Evolutionary conservation across 345 rosid species (phyloP).

Genomic region (Physaria fendleri): DNA sequence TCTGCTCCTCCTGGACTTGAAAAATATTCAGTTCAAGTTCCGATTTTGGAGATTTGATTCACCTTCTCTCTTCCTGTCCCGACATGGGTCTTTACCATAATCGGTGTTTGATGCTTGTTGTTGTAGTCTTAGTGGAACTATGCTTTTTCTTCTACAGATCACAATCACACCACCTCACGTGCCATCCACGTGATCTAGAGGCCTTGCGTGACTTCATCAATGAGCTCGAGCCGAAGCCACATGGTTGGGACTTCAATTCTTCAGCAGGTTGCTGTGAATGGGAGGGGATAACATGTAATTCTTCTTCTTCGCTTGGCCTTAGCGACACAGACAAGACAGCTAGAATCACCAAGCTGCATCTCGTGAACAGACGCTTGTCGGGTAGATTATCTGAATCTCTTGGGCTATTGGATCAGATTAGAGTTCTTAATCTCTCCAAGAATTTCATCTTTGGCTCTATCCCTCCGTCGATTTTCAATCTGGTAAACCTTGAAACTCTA

Average conservation of each 20-base stretch:
- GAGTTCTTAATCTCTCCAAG: slow-evolving; percentile 43
- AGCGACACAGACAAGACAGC: slow-evolving; percentile 3
- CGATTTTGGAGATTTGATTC: no score
- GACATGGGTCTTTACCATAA: slow-evolving; percentile 34
- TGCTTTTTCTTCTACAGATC: slow-evolving; percentile 17
- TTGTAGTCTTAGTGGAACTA: slow-evolving; percentile 21
- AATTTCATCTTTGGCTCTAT: slow-evolving; percentile 37
- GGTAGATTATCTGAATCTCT: slow-evolving; percentile 47
- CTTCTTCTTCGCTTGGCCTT: slow-evolving; percentile 37
- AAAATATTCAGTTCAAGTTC: no score
- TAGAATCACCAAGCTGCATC: slow-evolving; percentile 38
- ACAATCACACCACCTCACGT: slow-evolving; percentile 33
- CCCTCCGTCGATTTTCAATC: slow-evolving; percentile 42
- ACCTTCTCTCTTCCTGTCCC: neutral
- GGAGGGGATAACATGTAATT: slow-evolving; percentile 45
- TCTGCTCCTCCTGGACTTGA: no score
- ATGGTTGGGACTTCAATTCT: slow-evolving; percentile 33
- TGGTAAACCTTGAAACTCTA: slow-evolving; percentile 36
- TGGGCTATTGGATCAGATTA: slow-evolving; percentile 38
- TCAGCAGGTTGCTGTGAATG: slow-evolving; percentile 48
- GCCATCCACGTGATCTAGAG: slow-evolving; percentile 40
- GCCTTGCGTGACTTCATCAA: slow-evolving; percentile 42
- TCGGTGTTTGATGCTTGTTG: slow-evolving; percentile 24
- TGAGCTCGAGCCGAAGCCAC: slow-evolving; percentile 26
- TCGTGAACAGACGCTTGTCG: slow-evolving; percentile 18